Conservation (phyloP, 768 basidiomycete genomes). For the Rhodotorula diobovata region DNA sequence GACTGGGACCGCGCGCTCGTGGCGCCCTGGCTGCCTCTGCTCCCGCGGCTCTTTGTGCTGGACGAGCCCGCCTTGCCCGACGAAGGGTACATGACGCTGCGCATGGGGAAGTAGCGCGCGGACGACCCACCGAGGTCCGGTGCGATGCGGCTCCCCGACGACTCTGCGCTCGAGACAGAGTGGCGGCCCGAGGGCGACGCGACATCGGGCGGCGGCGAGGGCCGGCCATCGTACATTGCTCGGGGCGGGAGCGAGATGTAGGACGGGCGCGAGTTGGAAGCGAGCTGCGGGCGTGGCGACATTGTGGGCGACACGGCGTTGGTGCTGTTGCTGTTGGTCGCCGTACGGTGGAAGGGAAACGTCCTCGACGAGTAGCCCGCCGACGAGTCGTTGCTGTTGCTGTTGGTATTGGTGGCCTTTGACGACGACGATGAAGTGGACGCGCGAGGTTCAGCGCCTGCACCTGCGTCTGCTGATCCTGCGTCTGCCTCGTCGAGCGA, state of each 20-base stretch:
- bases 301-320: not conserved
- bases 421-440: no score
- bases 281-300: not conserved
- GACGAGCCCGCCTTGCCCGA: not conserved
- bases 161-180: conserved; percentile 19
- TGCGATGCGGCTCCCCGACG: conserved; percentile 4
- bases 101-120: conserved; percentile 28
- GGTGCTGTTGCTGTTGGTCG: not conserved
- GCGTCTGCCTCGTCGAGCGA: no score
- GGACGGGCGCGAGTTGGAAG: not conserved
- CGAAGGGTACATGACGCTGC: conserved; percentile 32
- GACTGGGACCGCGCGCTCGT: not conserved
- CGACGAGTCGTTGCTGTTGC: not conserved
- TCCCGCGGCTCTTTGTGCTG: not conserved
- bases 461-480: no score
- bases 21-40: not conserved
- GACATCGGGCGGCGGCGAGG: conserved; percentile 1
- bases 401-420: no score
- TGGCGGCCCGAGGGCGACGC: conserved; percentile 4
- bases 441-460: no score
- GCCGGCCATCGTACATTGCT: no score
- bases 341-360: not conserved
- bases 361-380: not conserved
- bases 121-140: conserved; percentile 21
- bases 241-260: not conserved